Base-by-base conservation (phyloP, 2,329 filamentous ascomycete genomes). In the Ophiostoma ulmi region DNA sequence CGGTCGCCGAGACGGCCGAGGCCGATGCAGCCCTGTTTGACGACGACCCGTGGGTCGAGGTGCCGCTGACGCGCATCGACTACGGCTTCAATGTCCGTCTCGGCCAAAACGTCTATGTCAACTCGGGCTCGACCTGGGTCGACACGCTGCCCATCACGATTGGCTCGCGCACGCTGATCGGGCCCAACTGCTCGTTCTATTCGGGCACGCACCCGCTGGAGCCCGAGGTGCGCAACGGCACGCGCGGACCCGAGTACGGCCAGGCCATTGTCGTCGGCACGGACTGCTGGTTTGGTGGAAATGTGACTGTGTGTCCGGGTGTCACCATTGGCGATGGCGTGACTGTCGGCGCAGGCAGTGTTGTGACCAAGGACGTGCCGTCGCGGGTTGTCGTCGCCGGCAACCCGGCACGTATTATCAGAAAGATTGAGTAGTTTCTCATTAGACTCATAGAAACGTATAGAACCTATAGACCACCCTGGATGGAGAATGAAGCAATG, bases 401-500 rank as follows among this genome's bases (percentile, higher is more conserved):
- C 0, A 92, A 91, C 75, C 90, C 90, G 52, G 90, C 89, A 13
- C 83, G 82, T 67, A 78, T 90, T 20, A 78, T 91, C 68, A 81
- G 76, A 72, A 58, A 81, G 78, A 77, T 78, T 78, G 66, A 61
- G 67, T 48, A 20, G 5, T 20, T n/a, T 31, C 48, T 22, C 52
- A n/a, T 1, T 6, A 31, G 44, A 31, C 31, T 0, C 3, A 70
- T 78, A 80, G 70, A 38, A 26, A 13, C 31, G 3, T 5, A 26
- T 13, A 26, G 10, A 38, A 13, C n/a, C 22, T 55, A 97, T 73
- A 97, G 84, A 55, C 92, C 93, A 67, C 93, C 93, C 77, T 96
- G 93, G 69, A 97, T 94, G n/a, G 93, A 92, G 78, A 97, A 97
- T 4, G 92, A 95, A 5, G 93, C 95, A 73, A 97, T 83, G 68